Conservation (phyloP, 495 filamentous ascomycete species). For the Penicillium cosmopolitanum region DNA sequence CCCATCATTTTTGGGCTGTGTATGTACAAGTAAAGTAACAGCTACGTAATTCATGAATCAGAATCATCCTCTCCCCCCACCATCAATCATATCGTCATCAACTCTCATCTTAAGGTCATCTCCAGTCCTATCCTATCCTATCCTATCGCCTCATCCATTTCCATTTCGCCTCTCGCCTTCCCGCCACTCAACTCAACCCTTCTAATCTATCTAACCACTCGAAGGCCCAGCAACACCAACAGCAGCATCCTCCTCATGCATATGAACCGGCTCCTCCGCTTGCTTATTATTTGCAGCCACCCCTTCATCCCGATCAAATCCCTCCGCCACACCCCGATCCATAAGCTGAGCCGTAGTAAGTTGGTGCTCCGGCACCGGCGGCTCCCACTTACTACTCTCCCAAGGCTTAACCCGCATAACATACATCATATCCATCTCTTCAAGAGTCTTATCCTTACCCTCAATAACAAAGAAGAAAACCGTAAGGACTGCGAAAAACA, state of each 20-base stretch:
- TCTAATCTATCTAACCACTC: slow-evolving; percentile 6
- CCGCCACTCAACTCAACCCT: no score
- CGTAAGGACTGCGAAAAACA: slow-evolving; percentile 63
- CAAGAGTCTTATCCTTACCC: slow-evolving; percentile 63
- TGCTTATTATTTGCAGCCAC: slow-evolving; percentile 15
- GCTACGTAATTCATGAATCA: no score
- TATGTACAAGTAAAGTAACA: no score
- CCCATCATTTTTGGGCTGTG: not conserved
- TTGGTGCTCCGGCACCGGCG: slow-evolving; percentile 35
- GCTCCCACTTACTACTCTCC: slow-evolving; percentile 49
- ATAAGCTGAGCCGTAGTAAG: slow-evolving; percentile 37
- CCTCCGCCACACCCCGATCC: slow-evolving; percentile 30
- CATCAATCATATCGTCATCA: no score
- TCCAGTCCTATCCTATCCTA: no score
- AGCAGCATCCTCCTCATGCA: slow-evolving; percentile 29
- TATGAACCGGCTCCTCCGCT: slow-evolving; percentile 20
- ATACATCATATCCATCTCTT: slow-evolving; percentile 87
- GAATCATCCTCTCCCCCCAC: no score
- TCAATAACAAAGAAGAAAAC: slow-evolving; percentile 78
- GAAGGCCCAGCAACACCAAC: slow-evolving; percentile 25
- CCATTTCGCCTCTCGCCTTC: no score
- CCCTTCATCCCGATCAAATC: slow-evolving; percentile 24
- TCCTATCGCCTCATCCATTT: no score
- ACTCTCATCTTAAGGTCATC: no score
- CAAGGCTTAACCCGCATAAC: slow-evolving; percentile 64